Percentiles rank a stretch among this genome's conserved stretches.
Evolutionary conservation across 257 asterid genomes (phyloP).

Genomic region (Jaltomata sinuosa): DNA sequence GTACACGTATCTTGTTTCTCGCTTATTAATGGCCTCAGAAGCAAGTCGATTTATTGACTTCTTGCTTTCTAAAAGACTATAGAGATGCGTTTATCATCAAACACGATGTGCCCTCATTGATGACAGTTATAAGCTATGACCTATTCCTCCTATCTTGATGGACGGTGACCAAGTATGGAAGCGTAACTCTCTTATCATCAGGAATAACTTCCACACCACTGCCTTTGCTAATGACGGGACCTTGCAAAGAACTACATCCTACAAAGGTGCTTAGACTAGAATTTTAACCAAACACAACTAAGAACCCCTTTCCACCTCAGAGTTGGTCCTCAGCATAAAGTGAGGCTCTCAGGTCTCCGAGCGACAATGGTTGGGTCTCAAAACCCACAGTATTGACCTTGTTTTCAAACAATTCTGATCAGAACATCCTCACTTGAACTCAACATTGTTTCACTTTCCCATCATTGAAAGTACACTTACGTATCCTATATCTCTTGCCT

Average conservation of each 20-base stretch:
- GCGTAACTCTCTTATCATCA: neutral
- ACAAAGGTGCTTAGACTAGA: neutral
- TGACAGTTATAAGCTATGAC: neutral
- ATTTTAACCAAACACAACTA: neutral
- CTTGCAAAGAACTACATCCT: neutral
- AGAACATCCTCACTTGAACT: neutral
- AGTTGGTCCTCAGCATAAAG: neutral
- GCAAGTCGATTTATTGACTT: neutral
- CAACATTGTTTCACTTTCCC: neutral
- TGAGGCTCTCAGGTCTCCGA: neutral
- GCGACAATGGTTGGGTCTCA: neutral
- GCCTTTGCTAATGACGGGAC: neutral
- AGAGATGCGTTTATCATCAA: neutral
- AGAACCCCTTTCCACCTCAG: neutral
- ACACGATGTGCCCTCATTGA: neutral
- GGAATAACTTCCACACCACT: neutral
- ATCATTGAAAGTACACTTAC: neutral
- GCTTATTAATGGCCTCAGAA: neutral
- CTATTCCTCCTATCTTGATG: neutral
- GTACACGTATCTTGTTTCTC: neutral
- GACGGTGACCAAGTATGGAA: neutral
- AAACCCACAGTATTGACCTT: neutral
- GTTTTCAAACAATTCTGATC: neutral
- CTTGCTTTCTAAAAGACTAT: neutral
- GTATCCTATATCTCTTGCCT: neutral